Base-by-base conservation (phyloP, 2,329 filamentous ascomycete species). In the Paracoccidioides brasiliensis region DNA sequence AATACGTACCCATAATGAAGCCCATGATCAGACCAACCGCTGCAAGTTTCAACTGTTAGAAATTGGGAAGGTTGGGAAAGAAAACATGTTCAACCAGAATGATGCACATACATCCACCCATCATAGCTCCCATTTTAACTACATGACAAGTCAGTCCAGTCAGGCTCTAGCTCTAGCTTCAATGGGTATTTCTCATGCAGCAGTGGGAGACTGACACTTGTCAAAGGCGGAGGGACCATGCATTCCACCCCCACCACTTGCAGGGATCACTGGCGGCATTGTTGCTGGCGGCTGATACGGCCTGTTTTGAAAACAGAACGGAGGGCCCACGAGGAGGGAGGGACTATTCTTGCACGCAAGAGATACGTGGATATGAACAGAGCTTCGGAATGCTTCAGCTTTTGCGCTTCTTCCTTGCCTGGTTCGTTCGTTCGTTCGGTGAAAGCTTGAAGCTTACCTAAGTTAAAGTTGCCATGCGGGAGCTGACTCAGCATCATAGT, bases 121-220 rank as follows among this genome's bases (percentile, higher is more conserved):
- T 97, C 85, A 98, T 85, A 60, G 87, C 90, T 64, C 93, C 93
- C 90, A 97, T 96, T 79, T 95, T 96, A 72, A 90, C 90, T 95
- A 70, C 64, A 61, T 51, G 56, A 43, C 41, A 59, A 33, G 70
- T 75, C 67, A 69, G 65, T 50, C 22, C 57, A 54, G 57, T 54
- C 38, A 52, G 54, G 32, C 40, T 40, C 42, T 48, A 56, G 32
- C 40, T 40, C 42, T 48, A 56, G 30, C 32, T 48, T 45, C 52
- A 63, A 55, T 63, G 56, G 57, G 57, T 32, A 66, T 69, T 66
- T 70, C 69, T 62, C 56, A 54, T 56, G 55, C 66, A 57, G 48
- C 40, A 55, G 56, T 52, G 53, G 56, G 52, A 52, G 49, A 66
- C 78, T 58, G 77, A 86, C 84, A 77, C 72, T 88, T 88, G 70